Percentiles rank a stretch among this genome's conserved stretches.
Conservation (phyloP, 2,329 filamentous ascomycete species). For the Aspergillus terreus region DNA sequence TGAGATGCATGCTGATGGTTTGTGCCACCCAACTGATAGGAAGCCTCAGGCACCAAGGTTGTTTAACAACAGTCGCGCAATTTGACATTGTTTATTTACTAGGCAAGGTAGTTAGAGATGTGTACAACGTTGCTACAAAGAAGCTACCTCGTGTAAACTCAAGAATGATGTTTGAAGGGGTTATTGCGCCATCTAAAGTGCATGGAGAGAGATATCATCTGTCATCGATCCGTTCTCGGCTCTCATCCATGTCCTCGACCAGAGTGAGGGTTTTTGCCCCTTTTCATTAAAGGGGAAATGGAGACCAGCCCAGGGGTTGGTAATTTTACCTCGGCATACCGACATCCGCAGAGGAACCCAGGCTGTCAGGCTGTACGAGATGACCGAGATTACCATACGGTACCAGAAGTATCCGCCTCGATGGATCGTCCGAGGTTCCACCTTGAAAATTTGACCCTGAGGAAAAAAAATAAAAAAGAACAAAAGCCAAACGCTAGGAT, state of each 20-base stretch:
- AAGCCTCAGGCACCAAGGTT: too few relatives aligned
- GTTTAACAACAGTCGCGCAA: too few relatives aligned
- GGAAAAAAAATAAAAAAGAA: neutral
- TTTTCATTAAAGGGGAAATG: neutral
- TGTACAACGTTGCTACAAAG: too few relatives aligned
- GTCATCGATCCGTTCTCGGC: neutral
- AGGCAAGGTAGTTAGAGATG: too few relatives aligned
- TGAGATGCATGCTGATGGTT: too few relatives aligned
- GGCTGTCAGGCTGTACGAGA: neutral
- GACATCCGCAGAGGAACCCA: neutral
- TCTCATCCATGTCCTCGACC: neutral
- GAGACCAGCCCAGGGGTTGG: constrained; percentile 5
- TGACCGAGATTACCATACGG: neutral
- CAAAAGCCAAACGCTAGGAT: constrained; percentile 1
- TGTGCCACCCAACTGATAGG: too few relatives aligned
- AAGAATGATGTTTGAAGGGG: too few relatives aligned
- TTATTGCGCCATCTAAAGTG: too few relatives aligned
- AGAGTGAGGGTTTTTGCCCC: neutral
- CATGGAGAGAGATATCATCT: neutral
- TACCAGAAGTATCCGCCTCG: neutral
- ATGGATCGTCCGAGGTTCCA: neutral
- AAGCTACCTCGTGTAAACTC: too few relatives aligned
- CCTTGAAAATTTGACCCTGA: neutral
- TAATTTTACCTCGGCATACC: constrained; percentile 6
- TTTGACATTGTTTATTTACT: too few relatives aligned